Evolutionary conservation across 108 stramenopile species (phyloP).

Genomic region (Nitzschia inconspicua): DNA sequence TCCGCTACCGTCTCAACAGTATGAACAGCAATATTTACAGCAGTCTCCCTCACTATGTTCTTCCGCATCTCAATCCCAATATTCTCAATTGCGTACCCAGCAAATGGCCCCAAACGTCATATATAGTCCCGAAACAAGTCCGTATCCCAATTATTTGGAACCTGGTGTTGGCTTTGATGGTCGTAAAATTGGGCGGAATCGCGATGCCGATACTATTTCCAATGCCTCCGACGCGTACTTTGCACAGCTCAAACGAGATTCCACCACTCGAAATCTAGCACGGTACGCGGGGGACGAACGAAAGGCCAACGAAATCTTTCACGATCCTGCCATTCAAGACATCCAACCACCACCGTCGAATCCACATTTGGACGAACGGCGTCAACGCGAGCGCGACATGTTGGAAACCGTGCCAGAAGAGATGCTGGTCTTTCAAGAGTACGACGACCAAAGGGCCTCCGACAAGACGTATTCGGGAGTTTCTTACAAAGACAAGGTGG

Average conservation of each 20-base stretch:
- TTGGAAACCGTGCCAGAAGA: slow-evolving; percentile 43
- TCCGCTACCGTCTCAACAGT: slow-evolving; percentile 20
- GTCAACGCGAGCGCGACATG: slow-evolving; percentile 19
- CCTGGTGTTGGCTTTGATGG: slow-evolving; percentile 15
- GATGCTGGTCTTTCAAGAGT: slow-evolving; percentile 31
- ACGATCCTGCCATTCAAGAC: slow-evolving; percentile 38
- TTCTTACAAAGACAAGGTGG: too few relatives aligned
- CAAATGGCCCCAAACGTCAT: too few relatives aligned
- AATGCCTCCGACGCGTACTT: slow-evolving; percentile 80
- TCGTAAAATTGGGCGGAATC: slow-evolving; percentile 50
- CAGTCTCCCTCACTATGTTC: too few relatives aligned
- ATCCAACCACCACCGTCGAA: slow-evolving; percentile 41
- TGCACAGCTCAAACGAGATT: slow-evolving; percentile 80
- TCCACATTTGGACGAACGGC: slow-evolving; percentile 44
- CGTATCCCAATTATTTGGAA: neutral
- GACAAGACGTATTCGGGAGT: too few relatives aligned
- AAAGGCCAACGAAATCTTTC: slow-evolving; percentile 61
- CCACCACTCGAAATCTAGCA: slow-evolving; percentile 60
- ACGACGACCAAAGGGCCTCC: neutral
- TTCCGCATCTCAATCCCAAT: too few relatives aligned
- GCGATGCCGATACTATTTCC: slow-evolving; percentile 57
- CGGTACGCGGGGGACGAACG: slow-evolving; percentile 57
- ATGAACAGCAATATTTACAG: too few relatives aligned
- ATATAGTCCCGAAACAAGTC: too few relatives aligned
- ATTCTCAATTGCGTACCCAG: too few relatives aligned